A percentile compares a stretch with the other conserved stretches of the same genome.
Evolutionary conservation across 768 basidiomycete genomes (phyloP).

Genomic region (Mycena latifolia): DNA sequence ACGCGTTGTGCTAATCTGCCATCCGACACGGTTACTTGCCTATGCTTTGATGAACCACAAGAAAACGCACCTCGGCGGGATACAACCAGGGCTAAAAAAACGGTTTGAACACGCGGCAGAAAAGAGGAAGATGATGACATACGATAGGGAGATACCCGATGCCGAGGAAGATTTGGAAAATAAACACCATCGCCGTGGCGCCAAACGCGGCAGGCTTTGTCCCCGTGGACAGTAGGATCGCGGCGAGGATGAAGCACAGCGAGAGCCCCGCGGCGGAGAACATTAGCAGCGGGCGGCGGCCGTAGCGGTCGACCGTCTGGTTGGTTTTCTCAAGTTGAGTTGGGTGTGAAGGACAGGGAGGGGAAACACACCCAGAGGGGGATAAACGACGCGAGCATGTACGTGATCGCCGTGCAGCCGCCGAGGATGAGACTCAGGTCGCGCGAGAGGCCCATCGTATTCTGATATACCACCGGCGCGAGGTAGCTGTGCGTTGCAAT

Average conservation of each 20-base stretch:
- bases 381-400: constrained; percentile 56
- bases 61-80: constrained; percentile 20
- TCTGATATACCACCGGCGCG: constrained; percentile 55
- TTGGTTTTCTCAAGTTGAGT: background rate
- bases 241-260: constrained; percentile 51
- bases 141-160: constrained; percentile 54
- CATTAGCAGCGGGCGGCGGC: constrained; percentile 52
- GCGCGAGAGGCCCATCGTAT: constrained; percentile 55
- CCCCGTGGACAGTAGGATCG: constrained; percentile 50
- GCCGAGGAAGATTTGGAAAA: constrained; percentile 56
- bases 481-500: constrained; percentile 45
- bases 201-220: constrained; percentile 50
- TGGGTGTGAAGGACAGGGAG: background rate
- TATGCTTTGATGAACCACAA: too few species aligned
- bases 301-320: constrained; percentile 55
- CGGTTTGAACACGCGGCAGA: too few species aligned
- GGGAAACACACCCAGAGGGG: constrained; percentile 47
- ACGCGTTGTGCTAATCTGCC: constrained; percentile 53
- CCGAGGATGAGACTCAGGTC: constrained; percentile 55
- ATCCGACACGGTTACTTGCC: background rate
- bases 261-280: constrained; percentile 52
- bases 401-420: constrained; percentile 53
- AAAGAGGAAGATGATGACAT: constrained; percentile 15
- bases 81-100: constrained; percentile 19
- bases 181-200: constrained; percentile 55